Evolutionary conservation across 2,329 filamentous ascomycete genomes (phyloP), one percentile per base, ranked within the genome.

Genomic region (Colletotrichum tropicale): DNA sequence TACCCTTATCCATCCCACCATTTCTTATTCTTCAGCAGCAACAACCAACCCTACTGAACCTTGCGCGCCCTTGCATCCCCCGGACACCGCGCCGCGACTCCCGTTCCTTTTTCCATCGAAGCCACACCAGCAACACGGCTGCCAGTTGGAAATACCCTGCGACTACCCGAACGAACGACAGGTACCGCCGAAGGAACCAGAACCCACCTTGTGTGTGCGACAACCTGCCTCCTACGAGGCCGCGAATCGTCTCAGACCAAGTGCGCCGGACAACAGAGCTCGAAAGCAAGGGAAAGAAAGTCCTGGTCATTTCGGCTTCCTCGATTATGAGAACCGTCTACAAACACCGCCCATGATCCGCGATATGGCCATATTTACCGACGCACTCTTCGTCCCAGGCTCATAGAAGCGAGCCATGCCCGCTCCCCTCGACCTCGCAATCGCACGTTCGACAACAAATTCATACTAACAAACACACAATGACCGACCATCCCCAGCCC

Each of bases 401-500:
- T 56, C 74, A 73, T 75, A 77, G 65, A 75, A 70, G 60, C 71
- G 61, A 76, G 62, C 55, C 71, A 76, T 76, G 74, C 66, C 74
- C 61, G 56, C 61, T 56, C 43, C 43, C 32, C 75, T 62, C 66
- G 38, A 62, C 55, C 58, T 61, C 36, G 30, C 75, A 71, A 70
- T 24, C 66, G 55, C 61, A 65, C 61, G 43, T 77, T 77, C 69
- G 65, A 78, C 70, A 60, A 78, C 74, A 61, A 71, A 73, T 71
- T 38, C 16, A 67, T 66, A 75, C 32, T 66, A 77, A 65, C 58
- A 60, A 55, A 55, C 34, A 77, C 38, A 75, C 43, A 75, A 87
- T 86, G 84, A 81, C 80, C 79, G 85, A 88, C 77, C 81, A 80
- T 72, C 80, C 82, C 52, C 80, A 79, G 66, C 74, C 80, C 76